phyloP scores from a whole-genome alignment of 345 rosid genomes.

The Linum tenue region DNA sequence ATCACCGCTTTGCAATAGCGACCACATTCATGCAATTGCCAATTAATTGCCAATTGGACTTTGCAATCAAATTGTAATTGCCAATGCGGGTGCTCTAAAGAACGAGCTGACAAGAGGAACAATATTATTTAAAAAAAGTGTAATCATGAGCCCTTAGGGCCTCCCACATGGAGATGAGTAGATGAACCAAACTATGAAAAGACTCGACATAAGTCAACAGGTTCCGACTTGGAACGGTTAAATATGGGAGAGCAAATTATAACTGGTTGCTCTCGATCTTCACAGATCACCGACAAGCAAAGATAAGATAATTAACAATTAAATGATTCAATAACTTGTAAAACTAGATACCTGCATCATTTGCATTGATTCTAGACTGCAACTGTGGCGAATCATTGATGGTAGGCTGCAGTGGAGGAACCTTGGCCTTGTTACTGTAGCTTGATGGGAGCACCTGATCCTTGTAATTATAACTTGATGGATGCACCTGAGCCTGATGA shows the following conservation, averaged over 20 bases:
- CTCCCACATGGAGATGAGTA: neutral
- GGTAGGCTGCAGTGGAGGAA: slow-evolving; percentile 20
- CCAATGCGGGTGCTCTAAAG: too few species aligned
- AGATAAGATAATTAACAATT: neutral
- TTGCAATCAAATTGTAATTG: too few species aligned
- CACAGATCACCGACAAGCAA: neutral
- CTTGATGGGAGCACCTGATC: slow-evolving; percentile 4
- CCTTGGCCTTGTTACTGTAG: slow-evolving; percentile 5
- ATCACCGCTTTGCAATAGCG: too few species aligned
- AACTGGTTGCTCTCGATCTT: neutral
- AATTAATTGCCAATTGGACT: too few species aligned
- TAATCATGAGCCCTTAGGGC: neutral
- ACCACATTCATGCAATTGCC: too few species aligned
- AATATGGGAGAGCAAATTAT: neutral
- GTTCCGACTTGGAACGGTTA: neutral
- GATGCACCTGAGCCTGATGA: slow-evolving; percentile 10
- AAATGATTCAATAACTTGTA: neutral
- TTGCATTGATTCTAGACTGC: slow-evolving; percentile 7
- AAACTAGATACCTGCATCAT: neutral
- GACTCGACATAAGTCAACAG: neutral
- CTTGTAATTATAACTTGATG: slow-evolving; percentile 7
- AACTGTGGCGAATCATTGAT: slow-evolving; percentile 7
- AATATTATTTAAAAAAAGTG: too few species aligned
- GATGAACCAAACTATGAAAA: neutral
- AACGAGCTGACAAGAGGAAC: too few species aligned